Percentiles rank a stretch among this genome's conserved stretches.
Evolutionary conservation across 768 basidiomycete genomes (phyloP).

Genomic region (Hericium alpestre): DNA sequence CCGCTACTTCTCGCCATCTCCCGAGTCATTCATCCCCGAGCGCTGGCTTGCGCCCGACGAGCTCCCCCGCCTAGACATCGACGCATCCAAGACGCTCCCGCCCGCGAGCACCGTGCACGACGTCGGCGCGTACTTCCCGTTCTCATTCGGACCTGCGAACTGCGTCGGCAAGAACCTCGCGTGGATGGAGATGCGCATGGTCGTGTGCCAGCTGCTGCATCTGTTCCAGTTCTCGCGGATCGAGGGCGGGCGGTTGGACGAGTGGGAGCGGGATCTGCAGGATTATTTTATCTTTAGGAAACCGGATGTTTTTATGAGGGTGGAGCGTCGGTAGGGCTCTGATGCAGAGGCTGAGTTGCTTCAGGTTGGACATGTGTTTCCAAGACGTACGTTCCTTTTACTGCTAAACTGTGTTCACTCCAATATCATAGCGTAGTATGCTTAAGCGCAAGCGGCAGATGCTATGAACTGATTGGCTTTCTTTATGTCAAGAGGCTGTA

Average conservation of each 20-base stretch:
- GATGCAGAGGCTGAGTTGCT: too few relatives aligned
- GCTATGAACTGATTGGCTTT: too few relatives aligned
- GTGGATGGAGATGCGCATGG: slow-evolving; percentile 4
- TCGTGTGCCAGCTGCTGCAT: slow-evolving; percentile 3
- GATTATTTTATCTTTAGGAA: neutral
- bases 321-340: neutral
- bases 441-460: too few relatives aligned
- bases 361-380: too few relatives aligned
- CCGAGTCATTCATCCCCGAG: slow-evolving; percentile 11
- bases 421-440: too few relatives aligned
- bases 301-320: neutral
- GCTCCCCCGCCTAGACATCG: neutral
- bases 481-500: too few relatives aligned
- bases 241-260: neutral
- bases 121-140: slow-evolving; percentile 7
- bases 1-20: slow-evolving; percentile 8
- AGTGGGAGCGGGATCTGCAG: neutral
- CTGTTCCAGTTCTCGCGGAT: slow-evolving; percentile 8
- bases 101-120: neutral
- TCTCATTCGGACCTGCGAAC: slow-evolving; percentile 13
- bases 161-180: slow-evolving; percentile 15
- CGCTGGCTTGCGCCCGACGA: slow-evolving; percentile 5
- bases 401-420: too few relatives aligned
- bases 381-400: too few relatives aligned
- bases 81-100: neutral